Evolutionary conservation across 2,329 filamentous ascomycete species (phyloP).

Genomic region (Pseudogymnoascus sp.): DNA sequence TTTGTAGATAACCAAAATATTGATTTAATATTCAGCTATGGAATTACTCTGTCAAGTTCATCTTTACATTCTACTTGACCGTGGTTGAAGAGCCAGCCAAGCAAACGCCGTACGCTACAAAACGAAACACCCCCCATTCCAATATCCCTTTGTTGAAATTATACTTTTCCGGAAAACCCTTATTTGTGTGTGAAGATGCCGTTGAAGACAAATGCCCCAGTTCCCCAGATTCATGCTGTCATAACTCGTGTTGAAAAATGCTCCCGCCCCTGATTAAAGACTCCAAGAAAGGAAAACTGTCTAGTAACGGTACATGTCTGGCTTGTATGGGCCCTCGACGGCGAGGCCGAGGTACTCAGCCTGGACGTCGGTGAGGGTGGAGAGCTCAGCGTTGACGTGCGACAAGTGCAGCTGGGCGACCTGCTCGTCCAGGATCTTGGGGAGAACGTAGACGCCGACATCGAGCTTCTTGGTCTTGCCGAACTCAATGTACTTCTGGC

Average conservation of each 20-base stretch:
- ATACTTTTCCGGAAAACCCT: slow-evolving; percentile 24
- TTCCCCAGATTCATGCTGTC: slow-evolving; percentile 27
- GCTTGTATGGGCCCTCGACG: slow-evolving; percentile 89
- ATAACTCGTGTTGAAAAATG: slow-evolving; percentile 38
- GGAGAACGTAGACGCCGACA: slow-evolving; percentile 88
- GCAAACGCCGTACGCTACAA: slow-evolving; percentile 30
- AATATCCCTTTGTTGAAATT: slow-evolving; percentile 27
- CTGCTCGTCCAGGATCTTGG: slow-evolving; percentile 99
- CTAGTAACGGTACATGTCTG: slow-evolving; percentile 56
- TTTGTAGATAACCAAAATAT: neutral
- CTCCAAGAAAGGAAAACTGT: slow-evolving; percentile 17
- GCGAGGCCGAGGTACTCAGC: slow-evolving; percentile 89
- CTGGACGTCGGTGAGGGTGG: slow-evolving; percentile 75
- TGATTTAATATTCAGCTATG: neutral
- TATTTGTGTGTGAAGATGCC: slow-evolving; percentile 36
- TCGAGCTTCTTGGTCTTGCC: slow-evolving; percentile 85
- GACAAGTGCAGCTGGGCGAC: slow-evolving; percentile 88
- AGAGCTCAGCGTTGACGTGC: slow-evolving; percentile 92
- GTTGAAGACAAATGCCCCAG: slow-evolving; percentile 49
- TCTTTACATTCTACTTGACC: slow-evolving; percentile 29
- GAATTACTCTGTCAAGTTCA: slow-evolving; percentile 8
- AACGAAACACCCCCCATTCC: slow-evolving; percentile 19
- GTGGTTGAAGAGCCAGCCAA: slow-evolving; percentile 32
- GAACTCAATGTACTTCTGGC: slow-evolving; percentile 93
- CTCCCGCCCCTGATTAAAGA: slow-evolving; percentile 18